Evolutionary conservation across 2,329 filamentous ascomycete genomes (phyloP).

Genomic region (Penicillium sp.): DNA sequence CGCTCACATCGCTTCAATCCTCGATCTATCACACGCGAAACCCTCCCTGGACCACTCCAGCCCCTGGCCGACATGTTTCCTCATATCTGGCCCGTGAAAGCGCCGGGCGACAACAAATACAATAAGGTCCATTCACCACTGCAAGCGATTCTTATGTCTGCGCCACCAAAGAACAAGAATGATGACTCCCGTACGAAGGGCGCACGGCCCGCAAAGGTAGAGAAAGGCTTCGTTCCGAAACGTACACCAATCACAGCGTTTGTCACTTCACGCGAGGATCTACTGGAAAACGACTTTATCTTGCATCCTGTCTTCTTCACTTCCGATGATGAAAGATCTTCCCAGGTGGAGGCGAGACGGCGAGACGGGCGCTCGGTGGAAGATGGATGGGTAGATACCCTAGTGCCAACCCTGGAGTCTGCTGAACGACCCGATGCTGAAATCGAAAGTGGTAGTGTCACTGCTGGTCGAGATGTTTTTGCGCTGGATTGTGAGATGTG

Average conservation of each 20-base stretch:
- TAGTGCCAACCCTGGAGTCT: conserved; percentile 64
- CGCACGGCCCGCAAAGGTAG: conserved; percentile 60
- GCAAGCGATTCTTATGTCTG: conserved; percentile 75
- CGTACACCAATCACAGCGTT: conserved; percentile 81
- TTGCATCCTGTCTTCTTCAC: conserved; percentile 74
- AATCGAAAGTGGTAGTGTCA: conserved; percentile 77
- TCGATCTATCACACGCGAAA: conserved; percentile 27
- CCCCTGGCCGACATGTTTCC: conserved; percentile 79
- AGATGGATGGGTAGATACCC: conserved; percentile 79
- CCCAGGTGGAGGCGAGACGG: conserved; percentile 54
- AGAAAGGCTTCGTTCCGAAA: conserved; percentile 67
- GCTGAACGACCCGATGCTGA: conserved; percentile 66
- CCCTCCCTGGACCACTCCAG: conserved; percentile 52
- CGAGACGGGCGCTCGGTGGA: conserved; percentile 47
- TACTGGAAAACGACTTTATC: conserved; percentile 78
- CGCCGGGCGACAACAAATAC: conserved; percentile 79
- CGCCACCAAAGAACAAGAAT: conserved; percentile 66
- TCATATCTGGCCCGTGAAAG: conserved; percentile 84
- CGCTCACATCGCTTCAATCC: conserved; percentile 35
- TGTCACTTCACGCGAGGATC: conserved; percentile 67
- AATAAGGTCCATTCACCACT: conserved; percentile 83
- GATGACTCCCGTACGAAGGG: conserved; percentile 51
- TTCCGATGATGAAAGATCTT: conserved; percentile 54
- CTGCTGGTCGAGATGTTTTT: conserved; percentile 73
- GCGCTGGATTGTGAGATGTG: conserved; percentile 98